Evolutionary conservation across 306 rosid genomes (phyloP).

Genomic region (Malus orientalis): DNA sequence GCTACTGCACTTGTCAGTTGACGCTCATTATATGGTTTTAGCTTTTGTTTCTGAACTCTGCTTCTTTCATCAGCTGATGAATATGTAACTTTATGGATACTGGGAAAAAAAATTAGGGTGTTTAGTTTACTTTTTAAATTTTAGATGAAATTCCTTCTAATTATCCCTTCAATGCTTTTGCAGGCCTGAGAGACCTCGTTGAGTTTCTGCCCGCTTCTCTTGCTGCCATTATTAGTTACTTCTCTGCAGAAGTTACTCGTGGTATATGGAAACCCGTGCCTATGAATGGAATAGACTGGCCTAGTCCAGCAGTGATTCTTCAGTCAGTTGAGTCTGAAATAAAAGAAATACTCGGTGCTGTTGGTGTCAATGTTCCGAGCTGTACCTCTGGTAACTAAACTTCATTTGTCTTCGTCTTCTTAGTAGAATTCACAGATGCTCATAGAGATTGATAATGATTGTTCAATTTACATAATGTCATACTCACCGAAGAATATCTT

Average conservation of each 20-base stretch:
- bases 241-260: constrained; percentile 71
- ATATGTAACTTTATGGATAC: background rate
- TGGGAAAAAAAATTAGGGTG: background rate
- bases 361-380: constrained; percentile 59
- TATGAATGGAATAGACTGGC: constrained; percentile 91
- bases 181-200: constrained; percentile 77
- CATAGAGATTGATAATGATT: background rate
- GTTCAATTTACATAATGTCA: background rate
- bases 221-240: constrained; percentile 62
- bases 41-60: background rate
- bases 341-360: constrained; percentile 49
- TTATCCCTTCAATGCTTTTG: constrained; percentile 24
- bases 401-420: background rate
- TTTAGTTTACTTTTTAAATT: background rate
- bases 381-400: constrained; percentile 37
- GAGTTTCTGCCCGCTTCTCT: constrained; percentile 80
- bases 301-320: constrained; percentile 71
- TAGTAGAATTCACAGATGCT: background rate
- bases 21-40: background rate
- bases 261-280: constrained; percentile 77
- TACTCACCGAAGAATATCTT: background rate
- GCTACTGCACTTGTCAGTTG: constrained; percentile 7
- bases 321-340: constrained; percentile 53
- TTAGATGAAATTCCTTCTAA: constrained; percentile 9
- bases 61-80: background rate